A percentile compares a stretch with the other conserved stretches of the same genome.
Evolutionary conservation across 768 basidiomycete genomes (phyloP).

Genomic region (Phylloporus sp.): DNA sequence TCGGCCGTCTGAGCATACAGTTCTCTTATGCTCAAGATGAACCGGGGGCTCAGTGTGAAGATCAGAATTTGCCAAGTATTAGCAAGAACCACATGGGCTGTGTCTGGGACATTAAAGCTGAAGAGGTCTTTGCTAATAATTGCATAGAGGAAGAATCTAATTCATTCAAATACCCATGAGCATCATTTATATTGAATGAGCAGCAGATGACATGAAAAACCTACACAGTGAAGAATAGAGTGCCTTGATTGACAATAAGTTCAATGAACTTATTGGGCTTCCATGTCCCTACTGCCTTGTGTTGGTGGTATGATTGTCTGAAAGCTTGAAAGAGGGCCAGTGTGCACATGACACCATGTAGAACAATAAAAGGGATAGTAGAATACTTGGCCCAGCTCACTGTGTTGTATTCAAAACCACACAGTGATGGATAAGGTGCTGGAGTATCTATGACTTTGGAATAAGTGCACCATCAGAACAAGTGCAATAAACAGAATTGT

Average conservation of each 20-base stretch:
- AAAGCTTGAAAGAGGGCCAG: background rate
- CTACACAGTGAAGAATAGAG: slow-evolving; percentile 8
- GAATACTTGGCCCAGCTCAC: slow-evolving; percentile 1
- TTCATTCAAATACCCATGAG: background rate
- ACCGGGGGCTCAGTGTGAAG: slow-evolving; percentile 1
- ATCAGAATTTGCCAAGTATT: background rate
- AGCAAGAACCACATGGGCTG: background rate
- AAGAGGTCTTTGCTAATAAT: background rate
- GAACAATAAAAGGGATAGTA: background rate
- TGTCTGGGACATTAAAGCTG: background rate
- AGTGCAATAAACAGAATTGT: background rate
- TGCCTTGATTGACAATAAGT: slow-evolving; percentile 5
- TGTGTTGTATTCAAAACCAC: background rate
- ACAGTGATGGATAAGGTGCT: slow-evolving; percentile 1
- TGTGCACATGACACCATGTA: slow-evolving; percentile 8
- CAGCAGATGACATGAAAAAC: too few species aligned
- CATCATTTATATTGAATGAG: background rate
- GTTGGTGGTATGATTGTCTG: background rate
- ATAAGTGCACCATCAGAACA: background rate
- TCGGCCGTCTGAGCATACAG: background rate
- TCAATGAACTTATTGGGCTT: slow-evolving; percentile 5
- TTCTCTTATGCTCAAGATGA: slow-evolving; percentile 6
- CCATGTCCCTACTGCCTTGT: background rate
- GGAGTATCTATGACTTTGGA: background rate
- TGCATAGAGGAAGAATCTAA: slow-evolving; percentile 1